phyloP scores from a whole-genome alignment of 2,329 filamentous ascomycete species.

The Ophiostoma sp. region DNA sequence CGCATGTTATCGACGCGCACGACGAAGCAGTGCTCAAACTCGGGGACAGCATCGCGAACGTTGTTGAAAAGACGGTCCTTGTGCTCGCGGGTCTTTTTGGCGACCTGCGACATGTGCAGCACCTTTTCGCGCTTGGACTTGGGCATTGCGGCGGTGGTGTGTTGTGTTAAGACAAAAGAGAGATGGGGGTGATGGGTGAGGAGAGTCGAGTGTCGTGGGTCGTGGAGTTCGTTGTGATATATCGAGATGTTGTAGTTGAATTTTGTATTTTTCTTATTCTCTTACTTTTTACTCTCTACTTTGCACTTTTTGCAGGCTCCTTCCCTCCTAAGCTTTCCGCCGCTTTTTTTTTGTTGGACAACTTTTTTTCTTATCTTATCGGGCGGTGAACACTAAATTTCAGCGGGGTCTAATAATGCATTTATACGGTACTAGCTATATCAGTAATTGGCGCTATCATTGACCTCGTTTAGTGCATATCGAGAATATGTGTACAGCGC shows the following conservation, averaged over 20 bases:
- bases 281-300: slow-evolving; percentile 13
- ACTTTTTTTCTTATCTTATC: slow-evolving; percentile 31
- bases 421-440: not conserved
- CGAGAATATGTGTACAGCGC: not conserved
- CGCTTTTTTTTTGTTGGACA: slow-evolving; percentile 19
- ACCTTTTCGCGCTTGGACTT: slow-evolving; percentile 92
- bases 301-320: not conserved
- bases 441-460: not conserved
- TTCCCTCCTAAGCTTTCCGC: slow-evolving; percentile 8
- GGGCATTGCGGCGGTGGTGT: slow-evolving; percentile 65
- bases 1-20: slow-evolving; percentile 97
- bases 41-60: slow-evolving; percentile 79
- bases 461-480: not conserved
- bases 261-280: not conserved
- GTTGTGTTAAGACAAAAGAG: not conserved
- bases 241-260: not conserved
- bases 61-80: slow-evolving; percentile 85
- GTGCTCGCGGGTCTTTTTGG: slow-evolving; percentile 91
- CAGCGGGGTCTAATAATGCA: not conserved
- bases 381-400: slow-evolving; percentile 21
- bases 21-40: slow-evolving; percentile 90
- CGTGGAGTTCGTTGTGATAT: not conserved
- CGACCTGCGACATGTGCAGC: slow-evolving; percentile 85
- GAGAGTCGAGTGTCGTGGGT: not conserved
- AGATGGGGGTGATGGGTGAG: not conserved